Evolutionary conservation across 1,139 yeast species (phyloP).

Genomic region (Suhomyces bolitotheri): DNA sequence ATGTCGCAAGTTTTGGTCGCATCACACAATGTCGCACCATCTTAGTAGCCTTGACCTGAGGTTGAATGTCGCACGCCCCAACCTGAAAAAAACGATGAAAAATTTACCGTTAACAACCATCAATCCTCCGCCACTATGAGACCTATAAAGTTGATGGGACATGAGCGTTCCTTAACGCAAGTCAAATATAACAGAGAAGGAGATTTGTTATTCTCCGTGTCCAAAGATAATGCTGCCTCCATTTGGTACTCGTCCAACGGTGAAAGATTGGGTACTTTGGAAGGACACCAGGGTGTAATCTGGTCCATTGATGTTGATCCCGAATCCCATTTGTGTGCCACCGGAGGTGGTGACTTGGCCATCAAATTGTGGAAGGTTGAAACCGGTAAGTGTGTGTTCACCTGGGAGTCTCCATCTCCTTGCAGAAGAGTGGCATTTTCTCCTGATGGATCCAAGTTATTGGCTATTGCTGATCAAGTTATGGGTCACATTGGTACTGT

Average conservation of each 20-base stretch:
- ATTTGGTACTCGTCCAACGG: slow-evolving; percentile 96
- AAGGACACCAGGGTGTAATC: slow-evolving; percentile 86
- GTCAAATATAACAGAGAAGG: slow-evolving; percentile 95
- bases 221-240: slow-evolving; percentile 85
- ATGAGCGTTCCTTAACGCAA: slow-evolving; percentile 86
- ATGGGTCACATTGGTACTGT: slow-evolving; percentile 89
- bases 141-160: slow-evolving; percentile 67
- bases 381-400: slow-evolving; percentile 73
- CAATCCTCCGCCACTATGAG: slow-evolving; percentile 34
- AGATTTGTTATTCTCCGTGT: slow-evolving; percentile 86
- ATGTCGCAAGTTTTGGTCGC: too few relatives aligned
- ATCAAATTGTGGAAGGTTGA: slow-evolving; percentile 82
- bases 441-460: slow-evolving; percentile 65
- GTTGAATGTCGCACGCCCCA: slow-evolving; percentile 14
- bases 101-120: slow-evolving; percentile 11
- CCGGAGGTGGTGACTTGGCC: slow-evolving; percentile 91
- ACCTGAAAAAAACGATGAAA: slow-evolving; percentile 15
- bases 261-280: slow-evolving; percentile 92
- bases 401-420: slow-evolving; percentile 80
- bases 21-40: too few relatives aligned
- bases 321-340: slow-evolving; percentile 65
- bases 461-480: slow-evolving; percentile 86
- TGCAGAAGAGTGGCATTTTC: slow-evolving; percentile 89
- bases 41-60: too few relatives aligned
- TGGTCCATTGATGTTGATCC: slow-evolving; percentile 91